Evolutionary conservation across 768 basidiomycete species (phyloP).

Genomic region (Tephrocybe sp.): DNA sequence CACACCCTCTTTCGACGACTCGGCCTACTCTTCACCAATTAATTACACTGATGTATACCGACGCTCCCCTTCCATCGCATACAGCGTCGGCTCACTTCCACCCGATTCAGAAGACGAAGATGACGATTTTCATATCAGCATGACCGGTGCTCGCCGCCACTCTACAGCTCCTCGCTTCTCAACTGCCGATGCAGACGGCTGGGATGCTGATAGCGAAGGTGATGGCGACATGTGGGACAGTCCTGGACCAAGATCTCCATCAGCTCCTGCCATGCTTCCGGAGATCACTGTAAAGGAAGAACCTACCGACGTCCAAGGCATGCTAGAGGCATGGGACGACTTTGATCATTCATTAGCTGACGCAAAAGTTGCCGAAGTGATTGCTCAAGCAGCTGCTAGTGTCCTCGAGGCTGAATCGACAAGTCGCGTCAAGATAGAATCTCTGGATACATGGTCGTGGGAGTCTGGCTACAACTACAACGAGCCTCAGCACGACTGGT

Average conservation of each 20-base stretch:
- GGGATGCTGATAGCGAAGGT: constrained; percentile 54
- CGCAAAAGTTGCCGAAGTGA: constrained; percentile 42
- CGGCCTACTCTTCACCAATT: constrained; percentile 27
- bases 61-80: constrained; percentile 60
- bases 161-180: constrained; percentile 24
- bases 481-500: constrained; percentile 26
- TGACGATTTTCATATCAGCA: constrained; percentile 46
- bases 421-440: constrained; percentile 42
- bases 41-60: constrained; percentile 31
- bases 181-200: constrained; percentile 35
- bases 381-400: constrained; percentile 35
- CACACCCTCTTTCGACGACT: constrained; percentile 43
- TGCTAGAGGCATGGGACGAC: constrained; percentile 72
- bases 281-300: constrained; percentile 57
- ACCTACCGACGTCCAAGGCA: constrained; percentile 58
- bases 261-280: constrained; percentile 42
- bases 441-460: constrained; percentile 47
- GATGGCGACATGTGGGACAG: constrained; percentile 67
- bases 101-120: constrained; percentile 71
- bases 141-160: constrained; percentile 38
- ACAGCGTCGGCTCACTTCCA: constrained; percentile 63
- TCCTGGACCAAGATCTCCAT: constrained; percentile 64
- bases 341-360: constrained; percentile 47
- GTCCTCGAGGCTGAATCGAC: constrained; percentile 27
- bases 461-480: constrained; percentile 31